These are phyloP conservation scores for Scopulariopsis brevicaulis DNA, from an alignment of 2,329 filamentous ascomycete genomes.

Conservation along the genomic window DNA sequence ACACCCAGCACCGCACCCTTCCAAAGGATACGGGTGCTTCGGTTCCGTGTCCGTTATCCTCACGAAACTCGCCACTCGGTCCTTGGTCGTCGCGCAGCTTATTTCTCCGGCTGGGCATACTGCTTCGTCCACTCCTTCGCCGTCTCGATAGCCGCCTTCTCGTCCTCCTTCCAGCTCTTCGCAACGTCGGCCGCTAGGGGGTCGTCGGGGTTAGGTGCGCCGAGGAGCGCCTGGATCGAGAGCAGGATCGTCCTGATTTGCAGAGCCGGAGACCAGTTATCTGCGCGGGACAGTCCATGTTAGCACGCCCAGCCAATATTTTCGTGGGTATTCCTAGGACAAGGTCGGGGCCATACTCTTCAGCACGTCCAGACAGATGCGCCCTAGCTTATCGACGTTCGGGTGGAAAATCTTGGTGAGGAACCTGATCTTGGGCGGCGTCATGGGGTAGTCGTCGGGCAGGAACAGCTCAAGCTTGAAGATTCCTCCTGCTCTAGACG, in stretches of 20 bases:
- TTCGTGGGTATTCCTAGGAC: background rate
- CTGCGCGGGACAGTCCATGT: conserved; percentile 30
- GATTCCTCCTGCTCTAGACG: conserved; percentile 47
- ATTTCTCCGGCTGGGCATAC: conserved; percentile 41
- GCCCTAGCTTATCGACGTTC: conserved; percentile 94
- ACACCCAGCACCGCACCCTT: background rate
- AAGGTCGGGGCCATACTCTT: conserved; percentile 56
- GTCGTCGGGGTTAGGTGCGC: conserved; percentile 94
- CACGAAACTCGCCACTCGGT: background rate
- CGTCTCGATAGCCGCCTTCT: conserved; percentile 82
- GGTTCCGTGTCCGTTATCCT: background rate
- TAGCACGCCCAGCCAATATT: background rate
- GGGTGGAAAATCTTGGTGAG: conserved; percentile 99
- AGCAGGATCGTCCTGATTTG: conserved; percentile 98
- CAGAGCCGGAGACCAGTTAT: conserved; percentile 96
- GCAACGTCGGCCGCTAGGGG: conserved; percentile 97
- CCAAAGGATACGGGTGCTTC: background rate
- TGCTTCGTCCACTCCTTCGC: conserved; percentile 85
- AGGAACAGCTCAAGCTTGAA: conserved; percentile 97
- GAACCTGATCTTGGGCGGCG: conserved; percentile 95
- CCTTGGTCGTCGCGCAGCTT: background rate
- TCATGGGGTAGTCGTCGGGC: conserved; percentile 98
- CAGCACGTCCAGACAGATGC: conserved; percentile 92
- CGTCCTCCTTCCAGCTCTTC: conserved; percentile 95
- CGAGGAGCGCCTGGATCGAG: conserved; percentile 92